Conservation (phyloP, 2,329 filamentous ascomycete genomes). For the Bipolaris sorokiniana region DNA sequence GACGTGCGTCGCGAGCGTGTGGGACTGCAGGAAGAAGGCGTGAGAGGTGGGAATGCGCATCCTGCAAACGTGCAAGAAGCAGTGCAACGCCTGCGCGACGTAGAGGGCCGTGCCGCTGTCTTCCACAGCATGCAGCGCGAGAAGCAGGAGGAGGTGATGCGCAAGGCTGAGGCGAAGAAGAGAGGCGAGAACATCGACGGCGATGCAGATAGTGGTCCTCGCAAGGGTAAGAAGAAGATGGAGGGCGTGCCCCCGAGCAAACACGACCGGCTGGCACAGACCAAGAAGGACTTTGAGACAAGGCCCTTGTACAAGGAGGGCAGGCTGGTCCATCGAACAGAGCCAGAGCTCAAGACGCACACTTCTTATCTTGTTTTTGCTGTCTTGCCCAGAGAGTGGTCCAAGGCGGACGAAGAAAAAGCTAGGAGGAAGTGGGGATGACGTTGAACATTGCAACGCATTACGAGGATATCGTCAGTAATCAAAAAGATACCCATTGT, state of each 20-base stretch:
- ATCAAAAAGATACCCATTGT: too few relatives aligned
- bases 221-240: constrained; percentile 26
- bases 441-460: too few relatives aligned
- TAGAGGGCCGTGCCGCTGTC: constrained; percentile 71
- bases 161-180: constrained; percentile 46
- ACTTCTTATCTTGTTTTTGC: constrained; percentile 98
- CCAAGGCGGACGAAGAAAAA: constrained; percentile 76
- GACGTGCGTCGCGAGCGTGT: constrained; percentile 83
- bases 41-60: constrained; percentile 69
- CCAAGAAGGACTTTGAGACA: constrained; percentile 40
- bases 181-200: constrained; percentile 35
- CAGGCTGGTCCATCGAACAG: constrained; percentile 76
- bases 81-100: constrained; percentile 71
- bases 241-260: constrained; percentile 38
- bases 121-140: constrained; percentile 61
- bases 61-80: constrained; percentile 82
- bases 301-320: constrained; percentile 71
- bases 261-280: constrained; percentile 38
- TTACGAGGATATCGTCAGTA: too few relatives aligned
- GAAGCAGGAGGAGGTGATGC: constrained; percentile 53
- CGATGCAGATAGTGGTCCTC: constrained; percentile 26
- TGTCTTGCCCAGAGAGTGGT: constrained; percentile 85
- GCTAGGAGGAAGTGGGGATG: constrained; percentile 37
- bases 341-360: constrained; percentile 91
- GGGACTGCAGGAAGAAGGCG: constrained; percentile 72